These are phyloP conservation scores for Cladobotryum protrusum DNA, from an alignment of 2,329 filamentous ascomycete genomes.

Conservation along the genomic window DNA sequence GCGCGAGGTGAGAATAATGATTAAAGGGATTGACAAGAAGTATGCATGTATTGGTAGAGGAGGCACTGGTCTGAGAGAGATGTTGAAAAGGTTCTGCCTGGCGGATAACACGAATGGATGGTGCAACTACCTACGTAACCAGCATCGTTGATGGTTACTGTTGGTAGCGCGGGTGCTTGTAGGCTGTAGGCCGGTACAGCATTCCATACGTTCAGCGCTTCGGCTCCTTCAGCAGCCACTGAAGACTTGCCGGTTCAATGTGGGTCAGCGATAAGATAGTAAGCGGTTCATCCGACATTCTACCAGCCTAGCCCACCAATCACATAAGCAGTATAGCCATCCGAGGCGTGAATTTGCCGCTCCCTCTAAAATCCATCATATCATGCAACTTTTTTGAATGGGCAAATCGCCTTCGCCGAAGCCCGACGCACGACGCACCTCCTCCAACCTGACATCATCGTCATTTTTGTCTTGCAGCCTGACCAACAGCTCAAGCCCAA, in stretches of 20 bases:
- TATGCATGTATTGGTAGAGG: too few relatives aligned
- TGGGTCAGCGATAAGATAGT: constrained; percentile 11
- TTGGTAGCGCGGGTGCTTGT: constrained; percentile 7
- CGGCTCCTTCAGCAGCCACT: too few relatives aligned
- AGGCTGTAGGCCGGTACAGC: neutral
- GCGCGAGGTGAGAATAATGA: neutral
- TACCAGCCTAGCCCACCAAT: constrained; percentile 22
- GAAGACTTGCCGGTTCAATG: too few relatives aligned
- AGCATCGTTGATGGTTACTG: neutral
- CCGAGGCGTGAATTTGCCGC: constrained; percentile 11
- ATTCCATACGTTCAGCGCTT: too few relatives aligned
- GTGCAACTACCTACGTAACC: constrained; percentile 2
- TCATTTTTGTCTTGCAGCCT: constrained; percentile 9
- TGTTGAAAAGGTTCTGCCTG: constrained; percentile 10
- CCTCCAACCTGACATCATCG: constrained; percentile 18
- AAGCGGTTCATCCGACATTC: constrained; percentile 19
- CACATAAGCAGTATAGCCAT: constrained; percentile 17
- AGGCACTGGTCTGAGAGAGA: neutral
- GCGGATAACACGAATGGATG: constrained; percentile 7
- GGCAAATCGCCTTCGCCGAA: constrained; percentile 4
- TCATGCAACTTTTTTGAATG: constrained; percentile 23
- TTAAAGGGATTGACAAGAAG: too few relatives aligned
- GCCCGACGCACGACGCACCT: constrained; percentile 14
- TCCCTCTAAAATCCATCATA: neutral
- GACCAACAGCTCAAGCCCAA: constrained; percentile 14